Conservation (phyloP, 2,329 filamentous ascomycete species). For the Exserohilum rostratum region DNA sequence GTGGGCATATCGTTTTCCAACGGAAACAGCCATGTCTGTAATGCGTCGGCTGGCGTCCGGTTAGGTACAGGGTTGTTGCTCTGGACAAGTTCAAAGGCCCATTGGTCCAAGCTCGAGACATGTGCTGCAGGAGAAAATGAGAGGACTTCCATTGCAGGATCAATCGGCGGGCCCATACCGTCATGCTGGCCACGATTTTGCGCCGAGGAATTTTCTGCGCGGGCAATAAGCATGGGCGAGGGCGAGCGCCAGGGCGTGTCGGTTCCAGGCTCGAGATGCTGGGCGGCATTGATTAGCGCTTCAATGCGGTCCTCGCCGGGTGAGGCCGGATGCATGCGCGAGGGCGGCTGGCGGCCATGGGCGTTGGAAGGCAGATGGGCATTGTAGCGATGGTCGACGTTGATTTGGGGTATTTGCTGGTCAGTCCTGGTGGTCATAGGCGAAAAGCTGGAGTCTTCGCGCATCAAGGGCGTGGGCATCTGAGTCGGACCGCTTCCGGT, state of each 20-base stretch:
- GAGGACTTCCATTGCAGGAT: conserved; percentile 46
- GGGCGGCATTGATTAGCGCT: conserved; percentile 47
- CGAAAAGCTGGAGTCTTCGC: conserved; percentile 35
- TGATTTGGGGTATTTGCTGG: conserved; percentile 29
- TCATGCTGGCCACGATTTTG: conserved; percentile 38
- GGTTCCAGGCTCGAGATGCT: conserved; percentile 41
- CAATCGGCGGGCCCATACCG: conserved; percentile 45
- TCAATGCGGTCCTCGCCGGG: conserved; percentile 45
- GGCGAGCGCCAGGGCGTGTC: conserved; percentile 46
- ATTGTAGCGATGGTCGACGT: conserved; percentile 27
- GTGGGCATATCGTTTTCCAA: conserved; percentile 38
- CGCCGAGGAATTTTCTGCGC: conserved; percentile 29
- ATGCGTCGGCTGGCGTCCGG: conserved; percentile 43
- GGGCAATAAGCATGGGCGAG: conserved; percentile 38
- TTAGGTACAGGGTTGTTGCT: conserved; percentile 46
- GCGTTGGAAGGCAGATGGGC: conserved; percentile 18
- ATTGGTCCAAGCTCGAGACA: conserved; percentile 45
- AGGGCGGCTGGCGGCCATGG: conserved; percentile 20
- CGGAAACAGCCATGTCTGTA: conserved; percentile 48
- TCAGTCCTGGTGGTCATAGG: conserved; percentile 33
- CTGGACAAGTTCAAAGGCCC: conserved; percentile 47
- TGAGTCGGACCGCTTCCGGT: conserved; percentile 26
- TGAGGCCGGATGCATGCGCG: conserved; percentile 27
- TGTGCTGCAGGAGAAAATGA: conserved; percentile 44
- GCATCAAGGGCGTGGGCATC: conserved; percentile 27